Evolutionary conservation across 306 rosid genomes (phyloP), one percentile per base, ranked within the genome.

Genomic region (Sindora glabra): DNA sequence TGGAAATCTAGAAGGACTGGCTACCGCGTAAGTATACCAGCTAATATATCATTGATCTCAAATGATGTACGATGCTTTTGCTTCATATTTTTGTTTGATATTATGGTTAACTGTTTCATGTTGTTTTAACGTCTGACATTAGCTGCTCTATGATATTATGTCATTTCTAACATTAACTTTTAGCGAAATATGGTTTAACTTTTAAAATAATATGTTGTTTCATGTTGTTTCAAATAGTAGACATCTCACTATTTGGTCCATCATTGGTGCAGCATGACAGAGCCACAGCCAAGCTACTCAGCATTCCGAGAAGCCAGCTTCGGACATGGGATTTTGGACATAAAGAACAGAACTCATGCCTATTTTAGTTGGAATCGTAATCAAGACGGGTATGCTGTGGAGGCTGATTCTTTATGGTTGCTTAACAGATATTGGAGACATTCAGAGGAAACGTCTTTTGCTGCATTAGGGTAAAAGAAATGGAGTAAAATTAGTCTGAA

Each of bases 231-330:
- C n/a, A n/a, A n/a, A n/a, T n/a, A 42, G 52, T 59, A 6, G 48
- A 52, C 33, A 30, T 38, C 9, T 22, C 1, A 15, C 12, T 63
- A 29, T 29, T 29, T 4, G 34, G 8, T 19, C 25, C 14, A 44
- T 57, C 26, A 22, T 50, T 58, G 56, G 3, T 73, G 63, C 70
- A 85, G 90, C 8, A 80, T 85, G 90, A 80, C 75, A 24, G 78
- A 89, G 60, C 96, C 96, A 33, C 96, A 89, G 71, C 96, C 90
- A 45, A 76, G 77, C 37, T 85, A 82, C 81, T 88, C 96, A 3
- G 88, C 90, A 14, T 89, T 38, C 50, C 79, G 86, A 0, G 94
- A 89, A 74, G 76, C 90, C 10, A 89, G 90, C 66, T 89, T 80
- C 4, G 96, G 96, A 0, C 94, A 82, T 78, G 87, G 87, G 30